Evolutionary conservation across 73 alveolate genomes (phyloP).

Genomic region (Uronychia setigera): DNA sequence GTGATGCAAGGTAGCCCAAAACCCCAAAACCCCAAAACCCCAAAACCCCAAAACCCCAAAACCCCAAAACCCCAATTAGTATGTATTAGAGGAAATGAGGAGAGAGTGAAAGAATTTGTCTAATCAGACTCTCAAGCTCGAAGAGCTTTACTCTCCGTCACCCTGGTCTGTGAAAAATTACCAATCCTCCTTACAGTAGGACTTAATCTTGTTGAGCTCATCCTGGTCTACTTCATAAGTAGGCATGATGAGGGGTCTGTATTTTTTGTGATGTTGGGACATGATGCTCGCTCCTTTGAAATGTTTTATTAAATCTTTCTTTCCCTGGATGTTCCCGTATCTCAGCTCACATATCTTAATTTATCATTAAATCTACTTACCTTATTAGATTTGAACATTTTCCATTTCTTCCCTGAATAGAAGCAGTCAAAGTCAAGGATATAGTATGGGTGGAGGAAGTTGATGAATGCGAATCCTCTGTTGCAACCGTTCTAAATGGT

Average conservation of each 20-base stretch:
- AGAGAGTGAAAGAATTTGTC: not conserved
- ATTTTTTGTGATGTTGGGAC: slow-evolving; percentile 1
- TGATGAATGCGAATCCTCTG: slow-evolving; percentile 93
- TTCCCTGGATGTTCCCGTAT: slow-evolving; percentile 93
- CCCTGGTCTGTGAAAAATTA: not conserved
- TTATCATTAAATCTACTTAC: slow-evolving; percentile 31
- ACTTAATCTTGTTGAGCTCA: not conserved
- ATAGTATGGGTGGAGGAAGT: slow-evolving; percentile 77
- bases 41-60: too few relatives aligned
- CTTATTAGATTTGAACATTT: slow-evolving; percentile 64
- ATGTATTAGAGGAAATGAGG: not conserved
- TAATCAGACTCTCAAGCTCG: slow-evolving; percentile 1
- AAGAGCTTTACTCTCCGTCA: not conserved
- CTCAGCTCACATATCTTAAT: slow-evolving; percentile 72
- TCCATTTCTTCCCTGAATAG: slow-evolving; percentile 85
- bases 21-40: too few relatives aligned
- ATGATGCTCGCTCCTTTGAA: slow-evolving; percentile 66
- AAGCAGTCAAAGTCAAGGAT: slow-evolving; percentile 77
- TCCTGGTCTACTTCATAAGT: not conserved
- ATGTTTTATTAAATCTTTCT: slow-evolving; percentile 50
- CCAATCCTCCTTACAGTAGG: not conserved
- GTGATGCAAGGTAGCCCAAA: too few relatives aligned
- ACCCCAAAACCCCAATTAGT: too few relatives aligned
- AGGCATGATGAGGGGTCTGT: not conserved
- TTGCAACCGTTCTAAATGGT: slow-evolving; percentile 90